Conservation (phyloP, 1,284 basidiomycete species). For the Puccinia sorghi region DNA sequence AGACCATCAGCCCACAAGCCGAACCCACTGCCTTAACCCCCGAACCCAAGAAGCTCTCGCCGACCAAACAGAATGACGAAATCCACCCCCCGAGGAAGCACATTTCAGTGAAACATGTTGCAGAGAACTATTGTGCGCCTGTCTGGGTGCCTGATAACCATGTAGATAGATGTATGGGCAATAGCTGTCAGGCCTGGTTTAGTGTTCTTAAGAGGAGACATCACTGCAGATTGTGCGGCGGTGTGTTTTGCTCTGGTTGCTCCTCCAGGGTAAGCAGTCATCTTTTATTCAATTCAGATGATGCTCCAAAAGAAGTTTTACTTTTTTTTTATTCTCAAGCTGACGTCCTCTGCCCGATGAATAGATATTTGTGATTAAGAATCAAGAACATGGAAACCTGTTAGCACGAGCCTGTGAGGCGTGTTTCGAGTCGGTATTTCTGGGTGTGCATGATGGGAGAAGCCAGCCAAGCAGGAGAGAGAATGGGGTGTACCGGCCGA, state of each 20-base stretch:
- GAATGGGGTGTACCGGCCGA: background rate
- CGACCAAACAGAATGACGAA: background rate
- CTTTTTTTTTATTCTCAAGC: background rate
- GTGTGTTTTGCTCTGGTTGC: conserved; percentile 79
- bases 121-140: conserved; percentile 85
- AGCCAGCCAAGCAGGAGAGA: background rate
- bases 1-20: background rate
- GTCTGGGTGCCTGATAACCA: conserved; percentile 88
- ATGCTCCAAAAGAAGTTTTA: background rate
- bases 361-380: conserved; percentile 30
- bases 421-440: conserved; percentile 36
- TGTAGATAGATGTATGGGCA: conserved; percentile 74
- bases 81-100: background rate
- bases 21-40: background rate
- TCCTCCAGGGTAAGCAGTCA: conserved; percentile 68
- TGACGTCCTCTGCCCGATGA: background rate
- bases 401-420: conserved; percentile 38
- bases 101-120: conserved; percentile 56
- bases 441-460: background rate
- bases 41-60: background rate
- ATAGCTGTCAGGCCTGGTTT: conserved; percentile 69
- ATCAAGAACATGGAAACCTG: conserved; percentile 19
- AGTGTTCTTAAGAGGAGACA: conserved; percentile 79
- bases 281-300: background rate
- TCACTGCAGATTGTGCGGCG: conserved; percentile 84